phyloP scores from a whole-genome alignment of 2,329 filamentous ascomycete species.

The Helminthosporium solani region DNA sequence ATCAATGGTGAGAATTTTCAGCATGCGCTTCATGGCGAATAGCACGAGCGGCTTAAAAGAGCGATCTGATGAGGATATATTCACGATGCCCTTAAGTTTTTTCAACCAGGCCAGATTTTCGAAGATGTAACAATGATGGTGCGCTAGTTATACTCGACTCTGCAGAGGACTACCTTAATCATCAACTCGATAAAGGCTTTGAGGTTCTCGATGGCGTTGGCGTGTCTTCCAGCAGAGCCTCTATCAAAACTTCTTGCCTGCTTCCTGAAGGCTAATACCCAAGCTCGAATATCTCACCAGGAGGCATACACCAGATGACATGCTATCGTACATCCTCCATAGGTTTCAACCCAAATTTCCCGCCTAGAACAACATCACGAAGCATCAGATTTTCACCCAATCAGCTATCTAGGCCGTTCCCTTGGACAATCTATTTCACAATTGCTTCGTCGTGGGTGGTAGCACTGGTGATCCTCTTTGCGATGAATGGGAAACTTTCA shows the following conservation, averaged over 20 bases:
- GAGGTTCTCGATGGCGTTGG: neutral
- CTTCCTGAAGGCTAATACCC: neutral
- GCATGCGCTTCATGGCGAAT: neutral
- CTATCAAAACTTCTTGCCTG: neutral
- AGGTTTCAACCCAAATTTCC: neutral
- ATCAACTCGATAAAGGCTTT: neutral
- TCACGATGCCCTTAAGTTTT: slow-evolving; percentile 1
- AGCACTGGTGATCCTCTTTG: neutral
- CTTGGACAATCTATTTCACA: neutral
- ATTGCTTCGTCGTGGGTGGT: neutral
- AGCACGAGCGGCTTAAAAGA: neutral
- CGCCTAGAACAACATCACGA: neutral
- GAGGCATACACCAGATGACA: neutral
- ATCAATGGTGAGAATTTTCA: neutral
- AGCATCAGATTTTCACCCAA: neutral
- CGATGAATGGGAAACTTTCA: neutral
- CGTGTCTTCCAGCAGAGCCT: no score
- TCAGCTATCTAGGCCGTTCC: neutral
- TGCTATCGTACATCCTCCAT: neutral
- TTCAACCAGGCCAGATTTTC: neutral
- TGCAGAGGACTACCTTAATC: neutral
- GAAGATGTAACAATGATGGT: neutral
- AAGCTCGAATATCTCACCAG: neutral
- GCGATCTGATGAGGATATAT: neutral
- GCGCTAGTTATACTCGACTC: neutral